Evolutionary conservation across 768 basidiomycete species (phyloP).

Genomic region (Solioccasus polychromus): DNA sequence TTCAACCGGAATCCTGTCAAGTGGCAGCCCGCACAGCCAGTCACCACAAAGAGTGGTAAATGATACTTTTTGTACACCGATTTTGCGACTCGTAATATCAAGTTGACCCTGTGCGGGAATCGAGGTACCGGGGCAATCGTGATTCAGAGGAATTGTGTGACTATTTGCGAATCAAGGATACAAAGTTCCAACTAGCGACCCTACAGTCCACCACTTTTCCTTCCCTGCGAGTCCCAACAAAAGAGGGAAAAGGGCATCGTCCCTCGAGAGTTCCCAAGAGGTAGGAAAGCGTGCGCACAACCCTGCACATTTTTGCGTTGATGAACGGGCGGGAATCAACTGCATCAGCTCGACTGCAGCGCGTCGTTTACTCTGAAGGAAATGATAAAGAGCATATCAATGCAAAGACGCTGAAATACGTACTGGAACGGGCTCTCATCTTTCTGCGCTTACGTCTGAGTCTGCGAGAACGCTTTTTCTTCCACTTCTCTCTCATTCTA

Average conservation of each 20-base stretch:
- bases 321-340: constrained; percentile 13
- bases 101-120: no score
- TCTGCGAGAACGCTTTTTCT: constrained; percentile 92
- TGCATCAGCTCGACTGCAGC: constrained; percentile 29
- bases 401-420: constrained; percentile 31
- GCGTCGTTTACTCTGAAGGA: constrained; percentile 36
- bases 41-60: constrained; percentile 20
- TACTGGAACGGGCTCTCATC: constrained; percentile 93
- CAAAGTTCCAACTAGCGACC: constrained; percentile 22
- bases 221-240: constrained; percentile 24
- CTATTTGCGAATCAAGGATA: constrained; percentile 21
- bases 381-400: constrained; percentile 1
- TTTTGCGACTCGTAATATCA: neutral
- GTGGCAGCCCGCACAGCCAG: constrained; percentile 22
- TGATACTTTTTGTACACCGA: constrained; percentile 2
- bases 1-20: constrained; percentile 22
- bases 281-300: constrained; percentile 27
- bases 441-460: constrained; percentile 94
- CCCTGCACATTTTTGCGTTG: constrained; percentile 14
- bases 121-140: no score
- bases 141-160: constrained; percentile 5
- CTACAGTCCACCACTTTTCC: constrained; percentile 21
- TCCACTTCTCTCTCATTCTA: constrained; percentile 96
- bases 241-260: constrained; percentile 15
- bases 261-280: constrained; percentile 24